Evolutionary conservation across 306 rosid genomes (phyloP).

Genomic region (Alnus glutinosa): DNA sequence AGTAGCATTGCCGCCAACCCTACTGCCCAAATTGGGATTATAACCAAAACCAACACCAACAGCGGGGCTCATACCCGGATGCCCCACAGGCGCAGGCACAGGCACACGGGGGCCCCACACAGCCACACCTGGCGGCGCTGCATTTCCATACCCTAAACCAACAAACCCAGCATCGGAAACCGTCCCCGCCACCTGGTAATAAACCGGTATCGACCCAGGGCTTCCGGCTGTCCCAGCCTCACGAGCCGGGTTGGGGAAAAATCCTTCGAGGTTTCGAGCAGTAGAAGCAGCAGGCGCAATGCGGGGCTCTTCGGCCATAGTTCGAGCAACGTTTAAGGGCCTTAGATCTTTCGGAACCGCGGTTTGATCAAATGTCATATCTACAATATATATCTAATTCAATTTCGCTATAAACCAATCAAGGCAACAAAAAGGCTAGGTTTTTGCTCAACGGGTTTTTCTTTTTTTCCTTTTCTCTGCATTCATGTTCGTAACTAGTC

Average conservation of each 20-base stretch:
- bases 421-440: constrained; percentile 19
- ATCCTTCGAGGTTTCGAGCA: constrained; percentile 34
- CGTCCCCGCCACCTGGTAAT: constrained; percentile 28
- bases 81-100: constrained; percentile 34
- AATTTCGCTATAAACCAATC: constrained; percentile 26
- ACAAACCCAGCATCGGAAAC: constrained; percentile 56
- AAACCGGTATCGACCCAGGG: constrained; percentile 42
- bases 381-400: constrained; percentile 21
- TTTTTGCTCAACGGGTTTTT: constrained; percentile 2
- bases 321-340: constrained; percentile 57
- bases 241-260: constrained; percentile 35
- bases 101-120: constrained; percentile 61
- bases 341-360: constrained; percentile 57
- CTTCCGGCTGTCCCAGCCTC: constrained; percentile 31
- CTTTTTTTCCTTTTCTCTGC: constrained; percentile 2
- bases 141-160: constrained; percentile 65
- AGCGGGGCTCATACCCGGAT: constrained; percentile 47
- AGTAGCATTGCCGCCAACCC: constrained; percentile 44
- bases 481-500: constrained; percentile 13
- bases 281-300: constrained; percentile 40
- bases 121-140: constrained; percentile 51
- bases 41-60: constrained; percentile 44
- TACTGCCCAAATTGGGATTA: constrained; percentile 38
- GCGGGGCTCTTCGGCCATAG: constrained; percentile 61
- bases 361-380: constrained; percentile 82